These are phyloP conservation scores for Plicaturopsis crispa DNA, from an alignment of 768 basidiomycete genomes.

Conservation along the genomic window DNA sequence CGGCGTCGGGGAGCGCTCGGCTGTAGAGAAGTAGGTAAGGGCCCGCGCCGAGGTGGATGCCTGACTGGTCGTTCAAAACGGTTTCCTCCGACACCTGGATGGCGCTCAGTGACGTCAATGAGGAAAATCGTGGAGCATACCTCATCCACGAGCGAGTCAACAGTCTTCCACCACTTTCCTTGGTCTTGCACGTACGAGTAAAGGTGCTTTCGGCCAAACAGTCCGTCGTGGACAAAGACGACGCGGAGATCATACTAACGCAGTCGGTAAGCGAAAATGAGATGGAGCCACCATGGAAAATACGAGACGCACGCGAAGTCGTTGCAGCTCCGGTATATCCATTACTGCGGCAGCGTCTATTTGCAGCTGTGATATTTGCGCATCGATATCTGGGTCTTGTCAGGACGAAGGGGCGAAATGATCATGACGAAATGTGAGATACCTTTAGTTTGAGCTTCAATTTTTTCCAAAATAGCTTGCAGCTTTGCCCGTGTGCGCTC, in stretches of 20 bases:
- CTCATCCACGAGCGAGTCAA: conserved; percentile 63
- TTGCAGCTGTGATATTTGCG: conserved; percentile 36
- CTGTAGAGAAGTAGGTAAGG: conserved; percentile 76
- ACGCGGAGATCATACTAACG: conserved; percentile 75
- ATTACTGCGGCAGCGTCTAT: conserved; percentile 37
- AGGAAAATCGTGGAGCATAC: conserved; percentile 23
- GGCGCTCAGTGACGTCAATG: conserved; percentile 1
- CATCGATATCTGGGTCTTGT: conserved; percentile 58
- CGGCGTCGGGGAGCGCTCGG: conserved; percentile 18
- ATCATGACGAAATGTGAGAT: neutral
- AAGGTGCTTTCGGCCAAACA: conserved; percentile 69
- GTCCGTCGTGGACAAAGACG: conserved; percentile 71
- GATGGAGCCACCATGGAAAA: neutral
- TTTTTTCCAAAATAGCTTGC: conserved; percentile 38
- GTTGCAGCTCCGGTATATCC: conserved; percentile 58
- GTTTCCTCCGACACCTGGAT: conserved; percentile 61
- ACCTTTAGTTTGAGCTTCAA: conserved; percentile 54
- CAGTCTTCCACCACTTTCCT: conserved; percentile 75
- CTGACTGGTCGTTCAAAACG: conserved; percentile 61
- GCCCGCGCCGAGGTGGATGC: conserved; percentile 69
- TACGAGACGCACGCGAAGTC: conserved; percentile 38
- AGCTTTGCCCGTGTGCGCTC: conserved; percentile 41
- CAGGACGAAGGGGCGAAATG: no score
- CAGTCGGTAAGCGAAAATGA: neutral
- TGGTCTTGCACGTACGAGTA: conserved; percentile 69